A percentile compares a stretch with the other conserved stretches of the same genome.
These are phyloP conservation scores for Cicer chorassanicum DNA, from an alignment of 306 rosid genomes.

Conservation along the genomic window DNA sequence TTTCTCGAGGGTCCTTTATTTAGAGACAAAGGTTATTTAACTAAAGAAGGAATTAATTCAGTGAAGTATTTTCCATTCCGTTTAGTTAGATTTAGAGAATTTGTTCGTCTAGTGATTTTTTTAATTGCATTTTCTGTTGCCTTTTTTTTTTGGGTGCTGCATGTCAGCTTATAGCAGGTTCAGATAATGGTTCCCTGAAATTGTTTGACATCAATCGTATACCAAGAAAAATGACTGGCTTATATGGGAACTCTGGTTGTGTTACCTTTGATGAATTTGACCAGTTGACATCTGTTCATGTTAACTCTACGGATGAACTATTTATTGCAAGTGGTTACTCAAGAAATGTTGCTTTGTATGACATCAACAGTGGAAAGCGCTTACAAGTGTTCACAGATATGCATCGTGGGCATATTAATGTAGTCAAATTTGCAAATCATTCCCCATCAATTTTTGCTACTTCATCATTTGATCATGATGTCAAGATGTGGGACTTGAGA, in stretches of 20 bases:
- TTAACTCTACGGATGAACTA: conserved; percentile 73
- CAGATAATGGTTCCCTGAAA: conserved; percentile 83
- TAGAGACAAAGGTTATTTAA: conserved; percentile 10
- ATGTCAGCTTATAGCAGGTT: conserved; percentile 89
- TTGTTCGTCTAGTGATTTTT: conserved; percentile 27
- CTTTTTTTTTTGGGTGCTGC: conserved; percentile 38
- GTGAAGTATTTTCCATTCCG: conserved; percentile 30
- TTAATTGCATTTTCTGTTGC: conserved; percentile 44
- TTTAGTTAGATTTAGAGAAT: conserved; percentile 41
- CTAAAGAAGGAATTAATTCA: conserved; percentile 10
- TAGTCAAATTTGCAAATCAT: conserved; percentile 80
- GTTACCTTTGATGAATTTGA: conserved; percentile 75
- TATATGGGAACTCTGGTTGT: conserved; percentile 52
- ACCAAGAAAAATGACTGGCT: conserved; percentile 48
- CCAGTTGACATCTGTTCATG: conserved; percentile 89
- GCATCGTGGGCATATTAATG: conserved; percentile 86
- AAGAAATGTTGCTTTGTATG: conserved; percentile 82
- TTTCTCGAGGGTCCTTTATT: background rate
- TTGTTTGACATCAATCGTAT: conserved; percentile 65
- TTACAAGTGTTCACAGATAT: conserved; percentile 73
- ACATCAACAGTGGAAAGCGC: conserved; percentile 68
- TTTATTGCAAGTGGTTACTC: conserved; percentile 92
- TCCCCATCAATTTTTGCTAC: conserved; percentile 82
- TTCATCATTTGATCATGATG: conserved; percentile 82
- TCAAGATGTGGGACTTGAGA: conserved; percentile 92